Base-by-base conservation (phyloP, 1,284 basidiomycete species). In the Marasmius fiardii region DNA sequence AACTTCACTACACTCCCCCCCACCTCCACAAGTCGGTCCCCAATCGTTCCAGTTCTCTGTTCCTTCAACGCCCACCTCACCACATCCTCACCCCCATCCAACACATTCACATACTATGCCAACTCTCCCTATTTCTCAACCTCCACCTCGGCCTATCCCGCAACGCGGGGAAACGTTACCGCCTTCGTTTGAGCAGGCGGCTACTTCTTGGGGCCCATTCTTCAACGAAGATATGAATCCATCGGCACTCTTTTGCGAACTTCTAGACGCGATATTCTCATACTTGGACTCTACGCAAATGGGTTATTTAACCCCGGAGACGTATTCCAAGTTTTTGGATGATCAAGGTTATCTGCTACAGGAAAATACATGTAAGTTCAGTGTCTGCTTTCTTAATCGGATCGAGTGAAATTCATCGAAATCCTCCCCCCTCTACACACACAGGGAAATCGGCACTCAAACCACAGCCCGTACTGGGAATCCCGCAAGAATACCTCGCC, bases 271-370 rank as follows among this genome's bases (percentile, higher is more conserved):
- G 11, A 39, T 60, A n/a, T 60, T 60, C 48, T 24, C 45, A 2
- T 35, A 56, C 35, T 49, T 58, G 21, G 59, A 60, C 50, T 12
- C 54, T 2, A 34, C 23, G 3, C n/a, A 49, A 33, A 49, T 51
- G 4, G 57, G 54, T 0, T 37, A 53, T 23, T 37, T 60, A 4
- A 5, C 54, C 1, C 59, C 59, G 1, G 59, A 60, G 24, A 43
- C 12, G 3, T 60, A 58, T 41, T 58, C 57, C n/a, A 57, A 49
- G 16, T 48, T 60, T 37, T 21, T 56, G 10, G 59, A 60, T 41
- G 59, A 60, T 43, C 51, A 55, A 44, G 59, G 59, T 4, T 60
- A 56, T 24, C 11, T 55, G 7, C n/a, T 26, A 10, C 48, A 58
- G 4, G 52, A 58, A 16, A 60, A 60, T 34, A 37, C 53, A 20